Evolutionary conservation across 2,329 filamentous ascomycete species (phyloP), one percentile per base, ranked within the genome.

Genomic region (Fusarium sp.): DNA sequence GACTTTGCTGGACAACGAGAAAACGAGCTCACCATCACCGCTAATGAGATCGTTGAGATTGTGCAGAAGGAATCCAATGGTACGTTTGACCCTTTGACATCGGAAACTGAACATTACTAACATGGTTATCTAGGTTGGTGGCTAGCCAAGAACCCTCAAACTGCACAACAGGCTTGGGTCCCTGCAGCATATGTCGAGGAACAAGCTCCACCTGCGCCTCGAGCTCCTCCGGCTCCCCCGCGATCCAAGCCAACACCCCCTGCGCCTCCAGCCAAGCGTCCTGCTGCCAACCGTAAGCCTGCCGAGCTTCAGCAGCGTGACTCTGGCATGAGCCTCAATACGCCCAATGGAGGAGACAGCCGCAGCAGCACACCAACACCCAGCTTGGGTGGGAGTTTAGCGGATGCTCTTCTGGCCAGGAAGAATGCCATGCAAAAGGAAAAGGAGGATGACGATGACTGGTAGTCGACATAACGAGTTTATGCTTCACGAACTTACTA

Each of bases 1-100:
- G 95, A 98, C 78, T 99, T 98, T 81, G 89, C 87, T 62, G 95
- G 95, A 22, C 92, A 96, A 76, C 94, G 90, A 72, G 90, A 92
- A 66, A 98, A 97, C 75, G 95, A 98, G 83, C 87, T 99, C 58
- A 92, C 93, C 22, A 90, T 99, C 73, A 89, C 82, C 66, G 91
- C 93, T 56, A 95, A 93, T 57, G 93, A 98, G 72, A 83, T 98
- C 55, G 89, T 99, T 60, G 91, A 97, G 81, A 91, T 99, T 79
- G 89, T 97, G n/a, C 93, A 96, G 80, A 98, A 98, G 83, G 96
- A 98, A 83, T 92, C 89, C 82, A 98, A 98, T 81, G 96, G 96
- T 98, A 90, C 82, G 92, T 69, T 18, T 51, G 55, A 66, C 7
- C 17, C 17, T 51, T 7, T 36, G n/a, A 24, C n/a, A 8, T 28